Evolutionary conservation across 2,329 filamentous ascomycete species (phyloP).

Genomic region (Xylariaceae sp.): DNA sequence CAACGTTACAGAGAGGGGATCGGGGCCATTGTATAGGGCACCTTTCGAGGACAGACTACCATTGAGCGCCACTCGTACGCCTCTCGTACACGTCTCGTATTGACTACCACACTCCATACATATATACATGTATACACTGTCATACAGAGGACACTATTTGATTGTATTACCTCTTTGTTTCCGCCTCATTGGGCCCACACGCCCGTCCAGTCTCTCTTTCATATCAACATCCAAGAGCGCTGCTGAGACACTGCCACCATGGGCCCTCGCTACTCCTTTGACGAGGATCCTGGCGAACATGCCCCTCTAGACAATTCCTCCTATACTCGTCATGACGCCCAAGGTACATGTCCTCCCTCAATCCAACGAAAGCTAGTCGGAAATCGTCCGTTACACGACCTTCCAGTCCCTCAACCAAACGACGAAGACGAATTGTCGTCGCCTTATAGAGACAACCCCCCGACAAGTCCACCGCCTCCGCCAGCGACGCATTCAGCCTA

Average conservation of each 20-base stretch:
- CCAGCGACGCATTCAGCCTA: constrained; percentile 23
- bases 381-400: constrained; percentile 10
- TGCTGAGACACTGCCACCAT: constrained; percentile 34
- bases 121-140: background rate
- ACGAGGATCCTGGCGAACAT: constrained; percentile 40
- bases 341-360: constrained; percentile 21
- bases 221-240: constrained; percentile 8
- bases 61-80: constrained; percentile 9
- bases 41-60: constrained; percentile 8
- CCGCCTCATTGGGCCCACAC: constrained; percentile 20
- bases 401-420: constrained; percentile 12
- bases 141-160: background rate
- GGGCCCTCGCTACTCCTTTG: constrained; percentile 41
- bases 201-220: background rate
- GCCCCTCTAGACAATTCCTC: constrained; percentile 39
- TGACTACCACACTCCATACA: constrained; percentile 2
- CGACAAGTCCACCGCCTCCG: constrained; percentile 26
- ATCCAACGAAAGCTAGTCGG: constrained; percentile 10
- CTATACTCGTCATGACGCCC: constrained; percentile 14
- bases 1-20: constrained; percentile 3
- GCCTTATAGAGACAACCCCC: constrained; percentile 31
- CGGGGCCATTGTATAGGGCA: background rate
- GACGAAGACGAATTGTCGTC: constrained; percentile 35
- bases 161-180: constrained; percentile 10
- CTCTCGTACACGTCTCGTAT: constrained; percentile 10